Evolutionary conservation across 2,329 filamentous ascomycete genomes (phyloP), one percentile per base, ranked within the genome.

Genomic region (Colletotrichum sidae): DNA sequence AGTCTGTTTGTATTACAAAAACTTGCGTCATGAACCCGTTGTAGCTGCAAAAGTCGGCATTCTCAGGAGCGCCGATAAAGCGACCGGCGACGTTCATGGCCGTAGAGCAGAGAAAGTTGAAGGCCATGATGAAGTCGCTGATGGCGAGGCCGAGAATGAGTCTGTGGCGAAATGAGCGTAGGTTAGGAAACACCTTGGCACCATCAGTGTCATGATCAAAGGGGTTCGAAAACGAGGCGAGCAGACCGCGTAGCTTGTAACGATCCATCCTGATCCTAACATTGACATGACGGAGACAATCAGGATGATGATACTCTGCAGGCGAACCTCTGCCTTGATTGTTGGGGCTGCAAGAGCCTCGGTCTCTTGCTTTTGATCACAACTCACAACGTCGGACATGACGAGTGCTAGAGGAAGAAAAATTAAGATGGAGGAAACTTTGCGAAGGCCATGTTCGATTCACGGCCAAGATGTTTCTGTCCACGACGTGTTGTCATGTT

Each of bases 1-100:
- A 81, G 68, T 81, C 79, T 10, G 79, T 81, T 66, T 81, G 79
- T 1, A 80, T 74, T 35, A 81, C 79, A 56, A 81, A 81, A 2
- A 79, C 68, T 60, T 81, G 78, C 2, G 77, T 77, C 72, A 79
- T 74, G 69, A 79, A 81, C 6, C 79, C 79, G 68, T 81, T 80
- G 60, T 77, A 77, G 60, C 68, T 75, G 67, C 79, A 81, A 63
- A 79, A 78, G 6, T 38, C 57, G 56, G 72, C 71, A 42, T 74
- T 71, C 13, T 69, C 50, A 1, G 71, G 71, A 15, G 67, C 33
- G 8, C 72, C 74, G 34, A 81, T 74, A 44, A 70, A 69, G 8
- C 70, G 68, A 8, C 76, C 76, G 7, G 66, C 68, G 3, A 81
- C 50, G 64, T 80, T 77, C 51, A 76, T 68, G 1, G 76, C 72